Evolutionary conservation across 495 filamentous ascomycete genomes (phyloP), one percentile per base, ranked within the genome.

Genomic region (Tuber brumale): DNA sequence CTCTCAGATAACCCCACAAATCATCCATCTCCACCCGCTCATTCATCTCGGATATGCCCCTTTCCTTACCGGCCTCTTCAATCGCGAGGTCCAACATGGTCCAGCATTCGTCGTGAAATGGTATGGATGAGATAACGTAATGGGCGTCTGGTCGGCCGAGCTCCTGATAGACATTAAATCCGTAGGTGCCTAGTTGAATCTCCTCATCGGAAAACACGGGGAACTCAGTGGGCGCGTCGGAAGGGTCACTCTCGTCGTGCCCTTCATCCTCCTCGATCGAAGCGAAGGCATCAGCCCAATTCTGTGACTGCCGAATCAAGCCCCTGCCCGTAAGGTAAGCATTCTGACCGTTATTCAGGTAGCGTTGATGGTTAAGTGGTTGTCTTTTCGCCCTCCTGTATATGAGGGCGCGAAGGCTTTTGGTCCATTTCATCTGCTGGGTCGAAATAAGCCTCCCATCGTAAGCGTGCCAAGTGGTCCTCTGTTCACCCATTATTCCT

Each of bases 101-200:
- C 83, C 83, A 84, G 71, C 83, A 84, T 61, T 84, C 83, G 18
- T 83, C 83, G 51, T 84, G 83, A 51, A 84, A 84, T 9, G 83
- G 83, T 46, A 84, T 84, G 31, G 82, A 83, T 4, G 76, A 77
- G 37, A 84, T 81, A 31, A 76, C 72, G 70, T 76, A 84, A 31
- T 76, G 76, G 18, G 79, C 74, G 75, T 82, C 80, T 0, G 6
- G 19, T 46, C 81, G 71, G 31, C 78, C 83, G 23, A 84, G 81
- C 31, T 84, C 83, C 71, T 84, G 79, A 46, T 84, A 84, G 35
- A 84, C 70, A 31, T 84, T 78, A 43, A 84, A 84, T 19, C 83
- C 83, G 31, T 78, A 81, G 18, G 70, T 80, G 31, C 76, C 73
- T 12, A n/a, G 18, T 41, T 35, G 19, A n/a, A 70, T 80, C 42